Evolutionary conservation across 352 stramenopile genomes (phyloP), one percentile per base, ranked within the genome.

Genomic region (Pythium brassicae): DNA sequence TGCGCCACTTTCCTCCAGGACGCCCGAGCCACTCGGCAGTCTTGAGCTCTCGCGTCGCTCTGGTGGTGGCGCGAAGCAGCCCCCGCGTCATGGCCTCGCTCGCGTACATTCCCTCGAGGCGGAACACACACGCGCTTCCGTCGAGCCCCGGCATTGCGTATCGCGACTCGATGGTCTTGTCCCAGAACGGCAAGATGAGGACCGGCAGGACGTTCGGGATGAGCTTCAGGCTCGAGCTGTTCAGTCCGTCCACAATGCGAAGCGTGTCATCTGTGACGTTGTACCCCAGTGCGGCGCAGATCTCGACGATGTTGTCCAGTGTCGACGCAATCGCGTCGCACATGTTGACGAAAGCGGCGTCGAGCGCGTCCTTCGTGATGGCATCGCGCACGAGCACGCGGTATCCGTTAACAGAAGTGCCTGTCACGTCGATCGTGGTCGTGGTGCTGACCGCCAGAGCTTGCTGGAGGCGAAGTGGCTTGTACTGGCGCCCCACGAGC

Each of bases 101-200:
- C 15, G 65, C 49, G 42, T 65, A 71, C n/a, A 48, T 56, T 0
- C 62, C 65, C 9, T 55, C 23, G 2, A 77, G 55, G 0, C 54
- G 60, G 50, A 77, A 63, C 2, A 68, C 53, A 44, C 69, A 77
- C 12, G 69, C 66, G 12, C 50, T 60, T 14, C 69, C 69, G 40
- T 74, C 59, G 20, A 50, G 49, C 0, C 59, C 60, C 0, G 69
- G 69, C 1, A 74, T 55, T 3, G 55, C 59, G 35, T 65, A 70
- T 20, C 60, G 29, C 22, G 63, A 47, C 19, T 19, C 25, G 5
- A 45, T 10, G 4, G 8, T 50, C 25, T 65, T 66, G 47, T 77
- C 69, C 12, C n/a, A 44, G 25, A 63, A 54, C 4, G 66, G 63
- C 32, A 71, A 40, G 46, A 72, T 65, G 17, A 77, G 50, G 22